These are phyloP conservation scores for Osmozyma mogii DNA, from an alignment of 805 yeast genomes.

Conservation along the genomic window DNA sequence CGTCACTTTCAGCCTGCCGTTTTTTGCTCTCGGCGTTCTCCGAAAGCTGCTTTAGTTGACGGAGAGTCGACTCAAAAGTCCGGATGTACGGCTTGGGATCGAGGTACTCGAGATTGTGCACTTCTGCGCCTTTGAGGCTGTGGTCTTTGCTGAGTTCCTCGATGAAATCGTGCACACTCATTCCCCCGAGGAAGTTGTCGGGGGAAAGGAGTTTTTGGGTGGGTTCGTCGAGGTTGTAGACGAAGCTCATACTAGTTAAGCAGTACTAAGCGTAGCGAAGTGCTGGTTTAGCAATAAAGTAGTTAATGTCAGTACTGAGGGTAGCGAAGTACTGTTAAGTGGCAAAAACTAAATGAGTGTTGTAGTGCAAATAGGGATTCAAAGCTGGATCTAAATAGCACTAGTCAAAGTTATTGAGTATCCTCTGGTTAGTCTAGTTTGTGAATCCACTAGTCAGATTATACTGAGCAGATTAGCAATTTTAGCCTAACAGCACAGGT, in stretches of 20 bases:
- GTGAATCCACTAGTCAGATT: too few relatives aligned
- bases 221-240: constrained; percentile 59
- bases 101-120: constrained; percentile 44
- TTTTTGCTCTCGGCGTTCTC: constrained; percentile 48
- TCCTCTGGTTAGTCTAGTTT: too few relatives aligned
- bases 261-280: too few relatives aligned
- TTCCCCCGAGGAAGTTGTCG: constrained; percentile 59
- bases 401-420: too few relatives aligned
- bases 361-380: too few relatives aligned
- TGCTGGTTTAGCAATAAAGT: neutral
- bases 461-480: too few relatives aligned
- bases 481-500: too few relatives aligned
- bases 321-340: too few relatives aligned
- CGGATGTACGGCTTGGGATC: constrained; percentile 95
- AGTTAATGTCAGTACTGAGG: neutral
- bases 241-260: constrained; percentile 27
- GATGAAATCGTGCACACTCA: constrained; percentile 71
- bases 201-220: constrained; percentile 47
- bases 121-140: constrained; percentile 41
- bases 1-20: constrained; percentile 45
- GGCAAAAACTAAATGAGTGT: too few relatives aligned
- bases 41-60: constrained; percentile 57
- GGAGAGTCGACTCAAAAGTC: constrained; percentile 79
- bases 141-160: constrained; percentile 72
- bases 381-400: too few relatives aligned